phyloP scores from a whole-genome alignment of 306 rosid genomes.

The Dryas drummondii region DNA sequence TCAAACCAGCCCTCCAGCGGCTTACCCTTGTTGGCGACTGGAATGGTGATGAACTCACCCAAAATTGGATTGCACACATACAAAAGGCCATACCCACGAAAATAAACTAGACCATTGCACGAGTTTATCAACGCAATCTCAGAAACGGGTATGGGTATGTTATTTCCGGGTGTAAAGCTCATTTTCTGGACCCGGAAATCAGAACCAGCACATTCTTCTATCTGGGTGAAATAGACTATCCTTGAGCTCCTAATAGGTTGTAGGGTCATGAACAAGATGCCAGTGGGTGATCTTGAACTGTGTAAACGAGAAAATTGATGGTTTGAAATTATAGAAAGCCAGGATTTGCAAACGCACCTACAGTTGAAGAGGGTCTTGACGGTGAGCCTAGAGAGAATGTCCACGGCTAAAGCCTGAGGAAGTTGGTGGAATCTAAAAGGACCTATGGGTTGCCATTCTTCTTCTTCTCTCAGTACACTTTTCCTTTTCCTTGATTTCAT shows the following conservation, averaged over 20 bases:
- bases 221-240: background rate
- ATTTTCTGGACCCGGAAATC: background rate
- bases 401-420: background rate
- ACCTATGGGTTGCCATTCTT: background rate
- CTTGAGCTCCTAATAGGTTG: background rate
- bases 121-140: background rate
- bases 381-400: conserved; percentile 12
- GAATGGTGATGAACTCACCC: background rate
- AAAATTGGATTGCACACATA: conserved; percentile 9
- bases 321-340: background rate
- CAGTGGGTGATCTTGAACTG: background rate
- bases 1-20: background rate
- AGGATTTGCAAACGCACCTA: conserved; percentile 21
- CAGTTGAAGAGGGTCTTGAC: background rate
- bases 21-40: background rate
- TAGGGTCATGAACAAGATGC: background rate
- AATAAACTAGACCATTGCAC: background rate
- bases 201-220: background rate
- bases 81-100: background rate
- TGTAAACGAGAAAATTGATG: background rate
- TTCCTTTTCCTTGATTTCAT: background rate
- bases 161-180: background rate
- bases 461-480: background rate
- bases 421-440: background rate
- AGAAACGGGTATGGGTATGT: background rate